phyloP scores from a whole-genome alignment of 2,329 filamentous ascomycete species.

The Lasiodiplodia gonubiensis region DNA sequence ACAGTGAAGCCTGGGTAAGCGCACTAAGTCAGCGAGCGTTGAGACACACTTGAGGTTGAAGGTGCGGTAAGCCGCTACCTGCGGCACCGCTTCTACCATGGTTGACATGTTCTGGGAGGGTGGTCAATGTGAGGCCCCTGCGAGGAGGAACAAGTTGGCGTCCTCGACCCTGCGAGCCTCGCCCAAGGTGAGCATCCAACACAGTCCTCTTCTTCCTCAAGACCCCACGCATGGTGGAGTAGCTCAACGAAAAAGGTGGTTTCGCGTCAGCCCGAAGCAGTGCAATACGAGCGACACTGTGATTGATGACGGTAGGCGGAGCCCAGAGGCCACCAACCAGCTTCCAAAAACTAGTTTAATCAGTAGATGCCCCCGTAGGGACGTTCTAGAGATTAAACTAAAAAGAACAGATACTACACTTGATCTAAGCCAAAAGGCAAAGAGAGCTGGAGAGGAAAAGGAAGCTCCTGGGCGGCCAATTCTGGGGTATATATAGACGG shows the following conservation, averaged over 20 bases:
- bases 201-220: constrained; percentile 4
- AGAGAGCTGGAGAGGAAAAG: constrained; percentile 19
- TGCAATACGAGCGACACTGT: constrained; percentile 80
- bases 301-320: constrained; percentile 67
- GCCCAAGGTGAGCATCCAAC: too few species aligned
- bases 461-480: background rate
- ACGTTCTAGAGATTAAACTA: constrained; percentile 18
- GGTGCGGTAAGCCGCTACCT: too few species aligned
- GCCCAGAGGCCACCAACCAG: constrained; percentile 67
- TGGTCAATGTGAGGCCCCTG: background rate
- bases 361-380: constrained; percentile 13
- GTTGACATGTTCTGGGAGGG: too few species aligned
- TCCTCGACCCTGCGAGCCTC: background rate
- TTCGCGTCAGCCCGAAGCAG: constrained; percentile 76
- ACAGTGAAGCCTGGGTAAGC: too few species aligned
- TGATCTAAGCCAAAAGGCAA: constrained; percentile 26
- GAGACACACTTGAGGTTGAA: too few species aligned
- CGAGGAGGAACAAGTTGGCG: background rate
- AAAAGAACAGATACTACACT: constrained; percentile 25
- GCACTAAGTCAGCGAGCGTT: too few species aligned
- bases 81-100: too few species aligned
- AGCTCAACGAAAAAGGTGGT: constrained; percentile 20
- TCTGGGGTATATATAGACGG: background rate
- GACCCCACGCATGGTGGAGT: constrained; percentile 8
- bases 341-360: constrained; percentile 64